Evolutionary conservation across 805 yeast species (phyloP), one percentile per base, ranked within the genome.

Genomic region (Maudiozyma turicensis): DNA sequence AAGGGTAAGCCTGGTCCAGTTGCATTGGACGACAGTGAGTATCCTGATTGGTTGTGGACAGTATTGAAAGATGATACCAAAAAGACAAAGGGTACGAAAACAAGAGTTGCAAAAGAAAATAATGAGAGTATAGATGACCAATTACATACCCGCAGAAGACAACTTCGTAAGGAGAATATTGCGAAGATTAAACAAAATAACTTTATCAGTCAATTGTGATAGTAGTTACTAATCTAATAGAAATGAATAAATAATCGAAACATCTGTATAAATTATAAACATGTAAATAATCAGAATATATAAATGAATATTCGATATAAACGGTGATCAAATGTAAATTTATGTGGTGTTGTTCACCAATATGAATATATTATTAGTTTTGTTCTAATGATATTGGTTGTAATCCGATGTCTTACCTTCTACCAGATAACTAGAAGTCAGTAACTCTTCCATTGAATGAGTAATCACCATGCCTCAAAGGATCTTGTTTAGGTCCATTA

Each of bases 401-500:
- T 4, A 20, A 20, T 3, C 4, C 26, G 26, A 20, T 20, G 30
- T 20, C 7, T 6, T 8, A 39, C 6, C 14, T 10, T 7, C 15
- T n/a, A 1, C 32, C 8, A 26, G 11, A 30, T 10, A 2, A 6
- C 63, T 67, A 93, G 61, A 93, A 93, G 65, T 93, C 99, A 1
- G 98, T 91, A 32, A 88, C 96, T 63, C 98, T 78, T 0, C 99
- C 99, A 61, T 93, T 91, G 66, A 84, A 93, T 8, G 96, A 83
- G 79, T 95, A 93, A 59, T 90, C 98, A 14, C 89, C 89, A 58
- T 87, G 91, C 58, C 81, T 80, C 54, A 88, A 73, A 0, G 99
- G 99, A 61, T 93, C 97, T 66, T 93, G 98, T 61, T 93, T 93
- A 29, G 99, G 99, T 0, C 99, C 99, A 44, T 96, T 96, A 26